Evolutionary conservation across 139 green algal genomes (phyloP).

Genomic region (Microglena sp.): DNA sequence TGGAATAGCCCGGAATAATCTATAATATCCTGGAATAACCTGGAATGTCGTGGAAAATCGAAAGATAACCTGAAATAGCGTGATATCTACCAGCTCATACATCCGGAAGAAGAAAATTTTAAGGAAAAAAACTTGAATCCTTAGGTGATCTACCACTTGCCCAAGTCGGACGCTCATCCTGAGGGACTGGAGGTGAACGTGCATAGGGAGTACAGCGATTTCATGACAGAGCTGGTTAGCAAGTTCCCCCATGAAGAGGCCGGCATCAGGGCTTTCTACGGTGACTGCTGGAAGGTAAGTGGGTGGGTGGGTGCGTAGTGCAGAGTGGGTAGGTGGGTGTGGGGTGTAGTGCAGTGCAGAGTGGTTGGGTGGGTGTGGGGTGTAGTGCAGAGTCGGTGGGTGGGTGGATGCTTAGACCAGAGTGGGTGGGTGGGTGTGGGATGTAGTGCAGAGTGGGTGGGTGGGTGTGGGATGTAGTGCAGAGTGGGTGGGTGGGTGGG

Average conservation of each 20-base stretch:
- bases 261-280: slow-evolving; percentile 87
- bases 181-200: slow-evolving; percentile 71
- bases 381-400: neutral
- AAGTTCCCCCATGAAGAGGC: slow-evolving; percentile 77
- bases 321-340: neutral
- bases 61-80: too few species aligned
- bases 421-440: neutral
- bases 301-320: neutral
- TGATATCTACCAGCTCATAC: too few species aligned
- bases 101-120: too few species aligned
- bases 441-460: neutral
- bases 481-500: too few species aligned
- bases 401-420: neutral
- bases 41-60: too few species aligned
- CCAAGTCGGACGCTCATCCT: neutral
- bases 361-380: neutral
- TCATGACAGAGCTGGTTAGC: slow-evolving; percentile 69
- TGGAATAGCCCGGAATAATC: too few species aligned
- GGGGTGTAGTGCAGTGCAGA: neutral
- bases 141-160: neutral
- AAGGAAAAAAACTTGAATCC: too few species aligned
- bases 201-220: slow-evolving; percentile 82
- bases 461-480: too few species aligned
- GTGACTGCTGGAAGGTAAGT: slow-evolving; percentile 72
- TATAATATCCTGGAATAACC: too few species aligned